These are phyloP conservation scores for Podospora sp. DNA, from an alignment of 495 filamentous ascomycete species.

Conservation along the genomic window DNA sequence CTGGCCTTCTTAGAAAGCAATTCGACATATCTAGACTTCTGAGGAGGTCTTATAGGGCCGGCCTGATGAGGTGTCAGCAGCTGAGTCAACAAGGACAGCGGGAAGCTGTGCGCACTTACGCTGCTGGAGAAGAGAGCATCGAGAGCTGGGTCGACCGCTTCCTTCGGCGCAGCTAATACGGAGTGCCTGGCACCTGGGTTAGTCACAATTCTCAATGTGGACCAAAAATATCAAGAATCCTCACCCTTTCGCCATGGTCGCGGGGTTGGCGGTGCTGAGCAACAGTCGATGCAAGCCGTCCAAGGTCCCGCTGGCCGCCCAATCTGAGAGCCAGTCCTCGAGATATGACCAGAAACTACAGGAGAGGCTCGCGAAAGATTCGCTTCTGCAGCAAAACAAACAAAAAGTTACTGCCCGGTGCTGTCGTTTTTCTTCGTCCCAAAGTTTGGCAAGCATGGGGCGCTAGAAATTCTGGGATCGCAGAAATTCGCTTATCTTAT, in stretches of 20 bases:
- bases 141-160: slow-evolving; percentile 71
- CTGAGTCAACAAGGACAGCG: neutral
- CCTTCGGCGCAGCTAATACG: slow-evolving; percentile 40
- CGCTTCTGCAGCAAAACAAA: neutral
- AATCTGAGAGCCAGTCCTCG: neutral
- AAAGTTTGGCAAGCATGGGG: too few relatives aligned
- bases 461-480: slow-evolving; percentile 20
- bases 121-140: slow-evolving; percentile 80
- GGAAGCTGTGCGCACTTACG: slow-evolving; percentile 66
- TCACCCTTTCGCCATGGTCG: slow-evolving; percentile 34
- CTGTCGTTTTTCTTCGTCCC: too few relatives aligned
- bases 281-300: neutral
- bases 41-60: slow-evolving; percentile 64
- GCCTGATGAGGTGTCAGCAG: slow-evolving; percentile 51
- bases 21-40: slow-evolving; percentile 53
- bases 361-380: neutral
- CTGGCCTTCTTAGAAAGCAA: slow-evolving; percentile 23
- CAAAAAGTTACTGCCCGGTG: neutral
- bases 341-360: neutral
- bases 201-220: neutral
- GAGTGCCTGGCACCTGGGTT: slow-evolving; percentile 34
- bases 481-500: slow-evolving; percentile 45
- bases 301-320: neutral
- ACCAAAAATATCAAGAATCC: neutral
- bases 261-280: neutral